Percentiles rank a stretch among this genome's conserved stretches.
Evolutionary conservation across 768 basidiomycete species (phyloP).

Genomic region (Cystofilobasidium capitatum): DNA sequence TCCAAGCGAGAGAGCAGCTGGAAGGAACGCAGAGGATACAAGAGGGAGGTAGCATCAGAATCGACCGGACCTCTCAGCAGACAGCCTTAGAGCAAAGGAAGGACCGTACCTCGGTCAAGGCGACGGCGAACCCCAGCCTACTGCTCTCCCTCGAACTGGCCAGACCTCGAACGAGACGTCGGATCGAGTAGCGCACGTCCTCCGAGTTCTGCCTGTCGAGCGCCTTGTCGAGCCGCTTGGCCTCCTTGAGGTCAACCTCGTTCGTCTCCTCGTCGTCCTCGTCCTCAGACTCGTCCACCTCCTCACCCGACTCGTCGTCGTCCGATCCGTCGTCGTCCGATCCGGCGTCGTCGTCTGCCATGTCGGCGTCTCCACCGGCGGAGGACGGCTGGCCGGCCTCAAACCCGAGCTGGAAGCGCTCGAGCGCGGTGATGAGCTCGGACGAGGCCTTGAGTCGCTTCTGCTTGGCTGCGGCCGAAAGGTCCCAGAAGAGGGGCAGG

Average conservation of each 20-base stretch:
- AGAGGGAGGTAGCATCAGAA: neutral
- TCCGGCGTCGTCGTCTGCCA: neutral
- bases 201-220: constrained; percentile 63
- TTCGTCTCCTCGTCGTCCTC: constrained; percentile 32
- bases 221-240: constrained; percentile 32
- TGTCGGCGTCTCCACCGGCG: neutral
- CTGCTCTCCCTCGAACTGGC: constrained; percentile 89
- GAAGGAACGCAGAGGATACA: neutral
- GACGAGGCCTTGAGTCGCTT: constrained; percentile 76
- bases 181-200: constrained; percentile 87
- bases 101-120: constrained; percentile 72
- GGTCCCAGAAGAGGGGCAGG: constrained; percentile 85
- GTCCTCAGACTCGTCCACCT: constrained; percentile 45
- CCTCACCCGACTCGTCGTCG: constrained; percentile 44
- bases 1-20: constrained; percentile 66
- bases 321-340: constrained; percentile 39
- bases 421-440: constrained; percentile 67
- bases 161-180: constrained; percentile 73
- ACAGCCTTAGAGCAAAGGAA: neutral
- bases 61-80: neutral
- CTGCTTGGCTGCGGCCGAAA: constrained; percentile 69
- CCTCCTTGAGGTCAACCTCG: constrained; percentile 31
- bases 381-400: constrained; percentile 20
- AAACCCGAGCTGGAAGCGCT: constrained; percentile 68
- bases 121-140: constrained; percentile 87